Evolutionary conservation across 2,329 filamentous ascomycete species (phyloP), one percentile per base, ranked within the genome.

Genomic region (Blastomyces gilchristii): DNA sequence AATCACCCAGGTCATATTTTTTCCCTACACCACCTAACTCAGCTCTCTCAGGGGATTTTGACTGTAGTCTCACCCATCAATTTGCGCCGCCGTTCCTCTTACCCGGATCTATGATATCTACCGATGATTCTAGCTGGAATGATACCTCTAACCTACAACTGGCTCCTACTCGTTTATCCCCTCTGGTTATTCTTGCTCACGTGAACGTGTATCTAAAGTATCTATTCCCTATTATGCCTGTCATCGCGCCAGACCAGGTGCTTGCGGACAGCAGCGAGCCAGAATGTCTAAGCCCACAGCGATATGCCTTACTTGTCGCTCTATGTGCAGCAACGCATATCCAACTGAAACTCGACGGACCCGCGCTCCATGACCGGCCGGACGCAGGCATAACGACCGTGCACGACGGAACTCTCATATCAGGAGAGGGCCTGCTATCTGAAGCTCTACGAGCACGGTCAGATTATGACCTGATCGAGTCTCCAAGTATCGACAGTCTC

Each of bases 341-440:
- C n/a, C 77, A 79, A 64, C 69, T 78, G 31, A 77, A 76, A 50
- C 63, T 77, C 3, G 75, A 77, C 58, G 75, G 73, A 0, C 65
- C 70, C 6, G 63, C 65, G 1, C 67, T 71, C 1, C 64, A 68
- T 12, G 59, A 69, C 2, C 68, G 71, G 53, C 45, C 69, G 0
- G 66, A 68, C 11, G 64, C 67, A 22, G 63, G 71, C 18, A 68
- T 71, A 79, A 72, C 81, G 77, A 67, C 79, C 60, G 82, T 85
- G 62, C 82, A 80, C 69, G 57, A 82, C 77, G 69, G 86, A 34
- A 69, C 84, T 65, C 81, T 88, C 56, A 80, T 86, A 52, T 85
- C 86, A 0, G 86, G 85, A 43, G 84, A 85, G 61, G 75, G 88
- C 49, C 77, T 91, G 58, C 78, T 91, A 66, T 85, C 89, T 58